phyloP scores from a whole-genome alignment of 257 asterid genomes.

The Anisodus tanguticus region DNA sequence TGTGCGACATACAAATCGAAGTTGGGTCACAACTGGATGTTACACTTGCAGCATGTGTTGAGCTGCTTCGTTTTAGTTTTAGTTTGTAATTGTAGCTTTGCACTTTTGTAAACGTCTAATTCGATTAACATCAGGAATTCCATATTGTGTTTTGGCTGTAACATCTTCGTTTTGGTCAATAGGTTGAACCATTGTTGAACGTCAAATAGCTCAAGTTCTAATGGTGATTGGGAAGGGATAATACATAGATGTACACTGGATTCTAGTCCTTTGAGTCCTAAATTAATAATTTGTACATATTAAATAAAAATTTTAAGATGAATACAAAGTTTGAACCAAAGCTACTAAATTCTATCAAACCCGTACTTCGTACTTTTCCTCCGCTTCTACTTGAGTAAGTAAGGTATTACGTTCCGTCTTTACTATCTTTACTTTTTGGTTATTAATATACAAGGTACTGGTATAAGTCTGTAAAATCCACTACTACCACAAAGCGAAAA shows the following conservation, averaged over 20 bases:
- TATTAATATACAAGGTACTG: no score
- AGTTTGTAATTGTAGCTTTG: not conserved
- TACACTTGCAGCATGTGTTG: not conserved
- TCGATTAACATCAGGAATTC: conserved; percentile 3
- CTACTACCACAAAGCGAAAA: not conserved
- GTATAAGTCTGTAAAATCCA: not conserved
- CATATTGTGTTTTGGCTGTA: not conserved
- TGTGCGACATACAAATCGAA: not conserved
- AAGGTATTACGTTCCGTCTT: no score
- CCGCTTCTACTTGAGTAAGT: no score
- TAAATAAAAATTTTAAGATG: no score
- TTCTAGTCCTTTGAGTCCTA: no score
- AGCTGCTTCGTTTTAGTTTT: not conserved
- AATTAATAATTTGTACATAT: no score
- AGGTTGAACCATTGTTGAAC: not conserved
- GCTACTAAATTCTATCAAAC: no score
- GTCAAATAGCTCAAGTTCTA: not conserved
- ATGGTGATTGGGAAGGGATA: no score
- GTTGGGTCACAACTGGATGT: conserved; percentile 19
- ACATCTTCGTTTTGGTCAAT: not conserved
- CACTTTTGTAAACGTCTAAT: not conserved
- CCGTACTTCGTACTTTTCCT: no score
- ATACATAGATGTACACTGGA: no score
- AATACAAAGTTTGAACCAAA: no score
- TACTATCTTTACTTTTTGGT: no score